Evolutionary conservation across 306 rosid species (phyloP).

Genomic region (Prunus mume): DNA sequence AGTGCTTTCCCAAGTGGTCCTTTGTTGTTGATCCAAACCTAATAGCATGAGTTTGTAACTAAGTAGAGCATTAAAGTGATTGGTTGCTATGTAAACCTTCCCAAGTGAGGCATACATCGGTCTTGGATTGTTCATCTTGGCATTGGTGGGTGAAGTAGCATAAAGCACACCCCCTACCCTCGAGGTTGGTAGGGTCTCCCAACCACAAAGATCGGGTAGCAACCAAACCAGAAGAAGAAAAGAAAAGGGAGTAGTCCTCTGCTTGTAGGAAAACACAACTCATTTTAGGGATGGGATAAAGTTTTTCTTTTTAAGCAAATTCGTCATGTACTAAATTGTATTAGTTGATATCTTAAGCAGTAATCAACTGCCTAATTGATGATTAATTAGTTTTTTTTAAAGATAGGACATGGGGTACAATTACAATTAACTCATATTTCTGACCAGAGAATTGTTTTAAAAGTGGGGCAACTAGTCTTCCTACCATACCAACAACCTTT

Average conservation of each 20-base stretch:
- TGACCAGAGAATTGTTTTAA: neutral
- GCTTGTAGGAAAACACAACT: neutral
- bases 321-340: neutral
- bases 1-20: neutral
- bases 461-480: slow-evolving; percentile 1
- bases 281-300: neutral
- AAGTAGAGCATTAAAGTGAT: no score
- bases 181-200: no score
- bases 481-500: neutral
- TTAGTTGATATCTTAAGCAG: neutral
- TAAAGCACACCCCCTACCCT: no score
- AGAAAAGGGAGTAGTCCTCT: neutral
- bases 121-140: no score
- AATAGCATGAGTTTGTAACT: no score
- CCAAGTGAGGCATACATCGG: no score
- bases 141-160: no score
- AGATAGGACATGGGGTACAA: neutral
- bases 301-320: no score
- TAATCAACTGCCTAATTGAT: neutral
- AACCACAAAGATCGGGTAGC: no score
- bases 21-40: neutral
- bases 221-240: no score
- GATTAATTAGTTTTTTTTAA: neutral
- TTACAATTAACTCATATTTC: neutral
- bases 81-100: no score